Evolutionary conservation across 1,139 yeast genomes (phyloP).

Genomic region (Yamadazyma kanchanaburiensis): DNA sequence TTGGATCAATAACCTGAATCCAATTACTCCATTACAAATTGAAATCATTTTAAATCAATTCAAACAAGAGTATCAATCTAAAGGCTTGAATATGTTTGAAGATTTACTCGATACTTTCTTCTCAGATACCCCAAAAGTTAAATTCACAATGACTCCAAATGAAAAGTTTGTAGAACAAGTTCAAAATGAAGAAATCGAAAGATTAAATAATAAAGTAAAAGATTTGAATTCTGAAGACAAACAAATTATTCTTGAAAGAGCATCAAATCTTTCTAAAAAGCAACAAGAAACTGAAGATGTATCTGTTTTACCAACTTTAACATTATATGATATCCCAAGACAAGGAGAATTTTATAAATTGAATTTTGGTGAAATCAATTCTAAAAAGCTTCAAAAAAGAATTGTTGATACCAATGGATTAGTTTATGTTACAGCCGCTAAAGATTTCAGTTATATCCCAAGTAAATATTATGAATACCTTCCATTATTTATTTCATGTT

Average conservation of each 20-base stretch:
- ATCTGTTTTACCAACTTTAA: constrained; percentile 74
- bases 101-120: constrained; percentile 54
- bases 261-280: constrained; percentile 53
- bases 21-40: constrained; percentile 63
- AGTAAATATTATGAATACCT: constrained; percentile 60
- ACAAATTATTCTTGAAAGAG: constrained; percentile 56
- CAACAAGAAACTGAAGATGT: constrained; percentile 73
- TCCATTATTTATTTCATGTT: constrained; percentile 74
- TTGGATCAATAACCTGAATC: constrained; percentile 79
- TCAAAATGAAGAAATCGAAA: constrained; percentile 50
- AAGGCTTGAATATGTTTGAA: constrained; percentile 59
- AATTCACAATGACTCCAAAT: constrained; percentile 74
- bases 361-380: constrained; percentile 20
- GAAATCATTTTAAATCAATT: constrained; percentile 58
- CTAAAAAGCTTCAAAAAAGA: constrained; percentile 38
- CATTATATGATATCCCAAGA: constrained; percentile 68
- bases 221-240: constrained; percentile 54
- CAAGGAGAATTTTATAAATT: constrained; percentile 42
- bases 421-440: constrained; percentile 62
- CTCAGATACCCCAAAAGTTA: constrained; percentile 52
- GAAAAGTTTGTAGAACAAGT: constrained; percentile 48
- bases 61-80: constrained; percentile 50
- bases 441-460: constrained; percentile 57
- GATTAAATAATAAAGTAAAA: constrained; percentile 45
- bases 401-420: constrained; percentile 72